Base-by-base conservation (phyloP, 1,284 basidiomycete species). In the Trichosporon asahii region DNA sequence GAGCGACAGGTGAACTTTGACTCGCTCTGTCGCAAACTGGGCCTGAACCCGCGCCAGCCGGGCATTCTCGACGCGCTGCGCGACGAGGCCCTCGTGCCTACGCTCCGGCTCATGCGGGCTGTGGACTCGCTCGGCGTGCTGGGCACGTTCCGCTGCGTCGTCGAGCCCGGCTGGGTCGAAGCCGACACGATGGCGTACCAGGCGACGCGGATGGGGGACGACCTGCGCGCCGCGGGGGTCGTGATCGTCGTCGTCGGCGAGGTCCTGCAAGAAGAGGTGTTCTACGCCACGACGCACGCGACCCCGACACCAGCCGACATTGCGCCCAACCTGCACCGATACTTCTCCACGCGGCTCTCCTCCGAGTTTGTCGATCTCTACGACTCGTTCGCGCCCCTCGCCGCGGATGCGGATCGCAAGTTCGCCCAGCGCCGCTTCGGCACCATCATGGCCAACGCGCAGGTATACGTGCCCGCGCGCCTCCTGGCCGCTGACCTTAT, bases 381-480 rank as follows among this genome's bases (percentile, higher is more conserved):
- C 33, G 75, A 78, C 21, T 77, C 84, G 64, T 90, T 89, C 75
- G 74, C 78, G 21, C 66, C 74, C 1, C 33, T 78, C 7, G 78
- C 77, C 31, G 84, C 85, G 9, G 80, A 76, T 0, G 78, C 75
- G 9, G 40, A 73, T 6, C 63, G 74, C 11, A 85, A 87, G 55
- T 87, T 87, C 66, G 82, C 85, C 29, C 76, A 82, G 72, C 84
- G 79, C 73, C 75, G 86, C 23, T 88, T 88, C 73, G 91, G 90
- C 0, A 85, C 73, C 14, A 76, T 78, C 14, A 77, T 90, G 73
- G 88, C 88, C 71, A 87, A 88, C 61, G 88, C 86, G 7, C 90
- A 92, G 74, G 90, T 92, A 2, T 86, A 92, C 77, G 76, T 91
- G 0, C 90, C 90, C 0, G 86, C 89, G 49, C 83, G 90, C 64